phyloP scores from a whole-genome alignment of 805 yeast species.

The Teunomyces kruisii region DNA sequence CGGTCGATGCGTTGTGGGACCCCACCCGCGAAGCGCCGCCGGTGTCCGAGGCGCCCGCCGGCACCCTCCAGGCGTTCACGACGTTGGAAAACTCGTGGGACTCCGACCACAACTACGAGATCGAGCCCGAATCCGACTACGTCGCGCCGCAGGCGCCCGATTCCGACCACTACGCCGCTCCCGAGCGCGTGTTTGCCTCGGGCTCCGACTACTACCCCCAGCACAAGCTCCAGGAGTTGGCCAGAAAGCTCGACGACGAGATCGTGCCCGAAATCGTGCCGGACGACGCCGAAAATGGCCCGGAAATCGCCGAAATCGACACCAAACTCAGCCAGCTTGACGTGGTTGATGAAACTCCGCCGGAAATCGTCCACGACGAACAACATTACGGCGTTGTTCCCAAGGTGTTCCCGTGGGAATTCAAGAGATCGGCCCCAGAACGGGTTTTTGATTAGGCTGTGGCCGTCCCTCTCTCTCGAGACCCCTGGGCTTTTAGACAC shows the following conservation, averaged over 20 bases:
- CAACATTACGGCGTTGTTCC: constrained; percentile 13
- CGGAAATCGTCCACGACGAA: constrained; percentile 4
- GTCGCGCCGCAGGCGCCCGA: neutral
- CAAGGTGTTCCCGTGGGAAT: constrained; percentile 41
- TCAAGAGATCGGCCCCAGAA: constrained; percentile 20
- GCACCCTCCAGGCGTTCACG: neutral
- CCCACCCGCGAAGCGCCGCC: constrained; percentile 48
- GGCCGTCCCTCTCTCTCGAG: too few relatives aligned
- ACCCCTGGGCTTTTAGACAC: too few relatives aligned
- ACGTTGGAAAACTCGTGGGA: constrained; percentile 31
- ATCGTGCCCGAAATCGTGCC: neutral
- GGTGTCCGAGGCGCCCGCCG: neutral
- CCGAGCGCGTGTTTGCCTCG: constrained; percentile 34
- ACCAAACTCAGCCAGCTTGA: constrained; percentile 9
- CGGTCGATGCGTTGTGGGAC: constrained; percentile 39
- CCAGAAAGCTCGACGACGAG: neutral
- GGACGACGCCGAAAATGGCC: neutral
- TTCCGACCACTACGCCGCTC: constrained; percentile 4
- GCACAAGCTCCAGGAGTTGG: constrained; percentile 18
- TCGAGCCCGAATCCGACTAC: neutral
- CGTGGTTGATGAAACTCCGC: constrained; percentile 11
- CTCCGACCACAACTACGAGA: constrained; percentile 7
- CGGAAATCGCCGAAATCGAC: constrained; percentile 7
- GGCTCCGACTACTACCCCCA: constrained; percentile 28
- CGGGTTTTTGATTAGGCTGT: constrained; percentile 17